Evolutionary conservation across 2,329 filamentous ascomycete species (phyloP).

Genomic region (Ascochyta lentis): DNA sequence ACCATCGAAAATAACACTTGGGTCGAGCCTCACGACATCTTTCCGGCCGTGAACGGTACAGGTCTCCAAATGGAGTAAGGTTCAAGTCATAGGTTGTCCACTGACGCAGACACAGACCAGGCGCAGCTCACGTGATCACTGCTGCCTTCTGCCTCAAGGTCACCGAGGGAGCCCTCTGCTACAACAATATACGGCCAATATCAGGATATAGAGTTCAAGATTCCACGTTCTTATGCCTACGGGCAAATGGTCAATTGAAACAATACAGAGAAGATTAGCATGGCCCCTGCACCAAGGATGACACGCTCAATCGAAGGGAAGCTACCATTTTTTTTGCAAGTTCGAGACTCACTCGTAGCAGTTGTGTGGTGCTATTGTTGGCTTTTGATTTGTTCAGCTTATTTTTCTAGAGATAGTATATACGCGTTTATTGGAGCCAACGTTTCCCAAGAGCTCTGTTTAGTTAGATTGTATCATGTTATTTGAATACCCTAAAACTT

Average conservation of each 20-base stretch:
- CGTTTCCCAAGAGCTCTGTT: not conserved
- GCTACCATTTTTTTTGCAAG: conserved; percentile 43
- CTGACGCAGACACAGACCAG: not conserved
- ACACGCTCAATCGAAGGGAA: conserved; percentile 61
- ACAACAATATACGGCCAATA: not conserved
- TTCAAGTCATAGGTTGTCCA: not conserved
- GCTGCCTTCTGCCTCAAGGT: not conserved
- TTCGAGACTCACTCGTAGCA: not conserved
- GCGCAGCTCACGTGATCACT: conserved; percentile 1
- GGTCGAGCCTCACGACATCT: not conserved
- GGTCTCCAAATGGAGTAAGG: not conserved
- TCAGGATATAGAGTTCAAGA: not conserved
- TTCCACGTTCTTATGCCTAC: not conserved
- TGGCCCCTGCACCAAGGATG: conserved; percentile 85
- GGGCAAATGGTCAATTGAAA: conserved; percentile 32
- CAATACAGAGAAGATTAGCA: conserved; percentile 52
- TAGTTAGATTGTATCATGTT: not conserved
- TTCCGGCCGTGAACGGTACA: no score
- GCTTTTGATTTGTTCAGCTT: not conserved
- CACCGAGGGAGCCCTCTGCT: not conserved
- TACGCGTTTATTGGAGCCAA: not conserved
- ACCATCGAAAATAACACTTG: not conserved
- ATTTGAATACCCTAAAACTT: no score
- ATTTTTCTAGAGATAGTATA: not conserved
- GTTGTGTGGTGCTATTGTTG: not conserved